Conservation (phyloP, 208 protist species). For the Trypanosoma vivax region DNA sequence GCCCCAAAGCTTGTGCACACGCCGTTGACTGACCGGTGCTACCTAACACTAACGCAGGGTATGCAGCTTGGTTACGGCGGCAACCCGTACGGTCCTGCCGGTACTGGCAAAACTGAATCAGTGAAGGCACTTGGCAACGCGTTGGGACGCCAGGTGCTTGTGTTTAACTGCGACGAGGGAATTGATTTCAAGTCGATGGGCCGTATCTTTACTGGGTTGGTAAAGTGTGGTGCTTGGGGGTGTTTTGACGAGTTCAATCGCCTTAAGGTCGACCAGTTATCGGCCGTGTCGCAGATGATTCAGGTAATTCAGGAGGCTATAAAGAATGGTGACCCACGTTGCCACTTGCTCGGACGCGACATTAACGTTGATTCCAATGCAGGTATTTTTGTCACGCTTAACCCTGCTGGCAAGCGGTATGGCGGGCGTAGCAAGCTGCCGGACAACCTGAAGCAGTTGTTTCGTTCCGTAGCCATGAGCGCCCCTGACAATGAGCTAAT, state of each 20-base stretch:
- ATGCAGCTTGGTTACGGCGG: slow-evolving; percentile 98
- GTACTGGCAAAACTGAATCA: slow-evolving; percentile 98
- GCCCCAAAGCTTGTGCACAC: slow-evolving; percentile 97
- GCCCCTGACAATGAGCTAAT: slow-evolving; percentile 97
- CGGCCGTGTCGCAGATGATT: slow-evolving; percentile 98
- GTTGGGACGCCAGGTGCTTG: slow-evolving; percentile 96
- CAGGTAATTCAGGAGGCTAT: slow-evolving; percentile 97
- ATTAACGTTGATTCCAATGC: slow-evolving; percentile 94
- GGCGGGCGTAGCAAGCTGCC: slow-evolving; percentile 97
- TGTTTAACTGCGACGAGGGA: slow-evolving; percentile 99
- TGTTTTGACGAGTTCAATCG: slow-evolving; percentile 99
- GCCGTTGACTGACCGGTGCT: slow-evolving; percentile 97
- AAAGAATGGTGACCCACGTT: slow-evolving; percentile 80
- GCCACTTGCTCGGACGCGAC: slow-evolving; percentile 87
- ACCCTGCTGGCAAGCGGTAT: slow-evolving; percentile 98
- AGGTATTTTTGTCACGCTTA: slow-evolving; percentile 98
- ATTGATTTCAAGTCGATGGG: slow-evolving; percentile 99
- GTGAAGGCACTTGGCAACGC: slow-evolving; percentile 97
- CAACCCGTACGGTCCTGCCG: slow-evolving; percentile 98
- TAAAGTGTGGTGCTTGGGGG: slow-evolving; percentile 98
- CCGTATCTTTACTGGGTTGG: slow-evolving; percentile 98
- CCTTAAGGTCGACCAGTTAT: slow-evolving; percentile 97
- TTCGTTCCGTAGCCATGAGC: slow-evolving; percentile 98
- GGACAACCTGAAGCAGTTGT: slow-evolving; percentile 98
- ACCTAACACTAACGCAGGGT: slow-evolving; percentile 96